Base-by-base conservation (phyloP, 164 flowering plant genomes). In the Platanus orientalis region DNA sequence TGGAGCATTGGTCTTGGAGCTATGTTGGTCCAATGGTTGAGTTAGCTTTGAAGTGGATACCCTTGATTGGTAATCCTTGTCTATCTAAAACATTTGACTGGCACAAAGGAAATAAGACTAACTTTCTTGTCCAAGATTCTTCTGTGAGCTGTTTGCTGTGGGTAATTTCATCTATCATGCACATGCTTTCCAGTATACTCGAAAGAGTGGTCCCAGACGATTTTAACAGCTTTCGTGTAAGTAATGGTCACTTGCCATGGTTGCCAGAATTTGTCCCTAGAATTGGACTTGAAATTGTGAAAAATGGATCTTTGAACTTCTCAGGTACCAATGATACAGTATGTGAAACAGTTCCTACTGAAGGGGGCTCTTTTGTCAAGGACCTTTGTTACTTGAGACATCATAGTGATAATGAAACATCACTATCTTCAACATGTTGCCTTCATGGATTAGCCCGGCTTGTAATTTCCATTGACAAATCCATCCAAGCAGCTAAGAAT, bases 1-100 rank as follows among this genome's bases (percentile, higher is more conserved):
- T 27, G 55, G 92, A 75, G 61, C 25, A 61, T 65, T 89, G 97
- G 96, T 79, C 76, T 63, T 95, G 99, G 99, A 79, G 75, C 62
- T 78, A 76, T 68, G 90, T 81, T 42, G 65, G 70, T 71, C 92
- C 92, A 7, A 80, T 92, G 69, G 75, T 95, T 80, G 96, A 92
- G 66, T 54, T 69, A 29, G 96, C 97, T 40, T 16, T 84, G 57
- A 86, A 82, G 59, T 95, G 97, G 97, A 61, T 84, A 44, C 64
- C 73, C 16, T 61, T 75, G 9, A 76, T 63, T 65, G 70, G 44
- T 57, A 76, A 78, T 68, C 67, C 77, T 28, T 40, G 42, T 48
- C 19, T 80, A 4, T 63, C 71, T 51, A 68, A 66, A 57, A 32
- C 78, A 26, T 66, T 81, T 36, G 68, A 61, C 28, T 19, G 54